Percentiles rank a stretch among this genome's conserved stretches.
phyloP scores from a whole-genome alignment of 371 early-diverging fungal species.

The Mucor plumbeus region DNA sequence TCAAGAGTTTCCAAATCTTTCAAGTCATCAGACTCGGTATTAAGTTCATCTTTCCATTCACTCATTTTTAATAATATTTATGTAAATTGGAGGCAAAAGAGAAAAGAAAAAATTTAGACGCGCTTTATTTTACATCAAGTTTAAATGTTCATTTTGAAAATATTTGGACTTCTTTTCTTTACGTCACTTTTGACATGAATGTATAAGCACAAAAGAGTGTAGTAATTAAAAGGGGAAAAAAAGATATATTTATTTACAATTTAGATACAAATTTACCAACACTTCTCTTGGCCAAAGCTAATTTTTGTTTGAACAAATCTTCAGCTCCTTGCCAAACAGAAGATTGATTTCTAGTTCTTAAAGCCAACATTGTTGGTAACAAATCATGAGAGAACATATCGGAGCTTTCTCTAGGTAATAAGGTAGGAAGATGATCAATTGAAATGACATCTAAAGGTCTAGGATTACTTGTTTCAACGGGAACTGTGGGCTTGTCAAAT shows the following conservation, averaged over 20 bases:
- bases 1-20: constrained; percentile 1
- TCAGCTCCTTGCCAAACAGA: constrained; percentile 92
- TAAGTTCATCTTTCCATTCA: constrained; percentile 17
- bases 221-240: background rate
- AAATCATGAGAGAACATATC: constrained; percentile 87
- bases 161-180: background rate
- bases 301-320: constrained; percentile 79
- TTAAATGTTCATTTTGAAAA: background rate
- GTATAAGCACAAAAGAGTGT: background rate
- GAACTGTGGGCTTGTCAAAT: constrained; percentile 89
- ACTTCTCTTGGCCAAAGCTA: constrained; percentile 29
- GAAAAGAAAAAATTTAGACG: constrained; percentile 79
- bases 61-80: constrained; percentile 9
- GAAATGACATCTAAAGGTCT: constrained; percentile 87
- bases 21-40: constrained; percentile 5
- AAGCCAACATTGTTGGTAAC: constrained; percentile 79
- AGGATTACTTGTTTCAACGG: constrained; percentile 64
- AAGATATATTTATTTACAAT: background rate
- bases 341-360: constrained; percentile 62
- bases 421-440: constrained; percentile 96
- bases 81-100: constrained; percentile 1
- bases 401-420: constrained; percentile 92
- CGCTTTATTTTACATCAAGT: background rate
- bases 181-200: background rate
- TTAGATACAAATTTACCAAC: background rate